Base-by-base conservation (phyloP, 371 early-diverging fungal genomes). In the Syncephalastrum sp. region DNA sequence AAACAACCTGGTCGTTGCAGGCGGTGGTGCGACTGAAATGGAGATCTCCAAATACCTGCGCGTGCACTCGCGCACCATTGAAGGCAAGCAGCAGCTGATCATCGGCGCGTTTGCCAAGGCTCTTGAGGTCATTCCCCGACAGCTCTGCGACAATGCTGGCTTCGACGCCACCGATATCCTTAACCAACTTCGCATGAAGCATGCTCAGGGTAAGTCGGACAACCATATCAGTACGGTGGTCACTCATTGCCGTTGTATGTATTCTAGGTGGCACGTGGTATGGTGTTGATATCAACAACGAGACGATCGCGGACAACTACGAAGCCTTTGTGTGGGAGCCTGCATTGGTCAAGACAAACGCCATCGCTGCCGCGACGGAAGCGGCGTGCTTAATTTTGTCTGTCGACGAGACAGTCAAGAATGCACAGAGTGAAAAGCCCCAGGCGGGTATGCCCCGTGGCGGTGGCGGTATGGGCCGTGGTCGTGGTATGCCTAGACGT, bases 321-420 rank as follows among this genome's bases (percentile, higher is more conserved):
- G 89, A 88, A n/a, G 86, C 88, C 41, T 97, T 96, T 74, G 99
- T 99, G 12, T 97, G 98, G 97, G 99, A 99, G 83, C 99, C 99
- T 15, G 91, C 98, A 45, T 82, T 97, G 51, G 97, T 99, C 64
- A 99, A 99, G 88, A 93, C 87, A 60, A 99, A 99, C 76, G 92
- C 95, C 65, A 86, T 99, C 62, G 83, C 95, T 50, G 92, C 97
- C 47, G 97, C 99, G 44, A 85, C 96, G 33, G 97, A 97, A 73
- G 99, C 99, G 38, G 99, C 97, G 2, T 96, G 95, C 65, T 70
- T 98, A 71, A 90, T 98, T 50, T 80, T 98, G 53, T 91, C 91
- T 48, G 96, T 98, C 19, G 99, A 98, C 70, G 98, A 98, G 74
- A 98, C 98, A 29, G 87, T 98, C 48, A 94, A 86, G 81, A 85